These are phyloP conservation scores for Tilletiopsis washingtonensis DNA, from an alignment of 1,284 basidiomycete species.

Conservation along the genomic window DNA sequence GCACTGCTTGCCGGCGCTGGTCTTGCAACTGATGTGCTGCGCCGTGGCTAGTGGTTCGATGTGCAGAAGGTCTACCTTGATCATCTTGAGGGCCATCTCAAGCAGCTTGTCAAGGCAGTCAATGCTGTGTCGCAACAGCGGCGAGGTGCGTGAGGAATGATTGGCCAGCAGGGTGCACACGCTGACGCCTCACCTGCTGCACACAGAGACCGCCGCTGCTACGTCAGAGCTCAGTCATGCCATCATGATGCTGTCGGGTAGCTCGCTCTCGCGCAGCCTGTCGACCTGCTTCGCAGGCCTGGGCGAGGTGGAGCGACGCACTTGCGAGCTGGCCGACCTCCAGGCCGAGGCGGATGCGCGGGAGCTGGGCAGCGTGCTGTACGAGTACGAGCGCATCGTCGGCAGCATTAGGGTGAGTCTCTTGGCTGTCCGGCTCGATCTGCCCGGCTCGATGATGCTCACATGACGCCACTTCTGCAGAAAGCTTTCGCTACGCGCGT, in stretches of 20 bases:
- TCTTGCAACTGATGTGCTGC: slow-evolving; percentile 4
- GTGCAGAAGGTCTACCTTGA: slow-evolving; percentile 77
- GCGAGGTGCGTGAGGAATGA: neutral
- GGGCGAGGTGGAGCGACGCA: slow-evolving; percentile 41
- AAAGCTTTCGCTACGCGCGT: slow-evolving; percentile 78
- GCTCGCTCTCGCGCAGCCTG: slow-evolving; percentile 45
- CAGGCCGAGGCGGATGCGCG: slow-evolving; percentile 42
- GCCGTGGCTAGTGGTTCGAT: slow-evolving; percentile 71
- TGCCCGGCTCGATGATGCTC: neutral
- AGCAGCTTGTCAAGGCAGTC: slow-evolving; percentile 74
- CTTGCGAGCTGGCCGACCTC: slow-evolving; percentile 25
- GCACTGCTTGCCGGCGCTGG: too few relatives aligned
- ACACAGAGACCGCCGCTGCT: slow-evolving; percentile 48
- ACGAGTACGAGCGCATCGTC: slow-evolving; percentile 87
- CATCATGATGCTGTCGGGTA: slow-evolving; percentile 42
- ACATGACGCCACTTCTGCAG: slow-evolving; percentile 47
- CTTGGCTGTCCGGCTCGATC: neutral
- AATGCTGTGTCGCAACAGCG: slow-evolving; percentile 62
- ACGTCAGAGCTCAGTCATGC: slow-evolving; percentile 40
- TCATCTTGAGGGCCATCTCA: slow-evolving; percentile 78
- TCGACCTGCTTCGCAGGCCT: slow-evolving; percentile 47
- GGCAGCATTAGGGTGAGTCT: slow-evolving; percentile 71
- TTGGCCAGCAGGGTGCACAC: too few relatives aligned
- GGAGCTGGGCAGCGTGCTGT: slow-evolving; percentile 60
- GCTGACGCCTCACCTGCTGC: neutral